These are phyloP conservation scores for Kwoniella mangroviensis DNA, from an alignment of 768 basidiomycete genomes.

Conservation along the genomic window DNA sequence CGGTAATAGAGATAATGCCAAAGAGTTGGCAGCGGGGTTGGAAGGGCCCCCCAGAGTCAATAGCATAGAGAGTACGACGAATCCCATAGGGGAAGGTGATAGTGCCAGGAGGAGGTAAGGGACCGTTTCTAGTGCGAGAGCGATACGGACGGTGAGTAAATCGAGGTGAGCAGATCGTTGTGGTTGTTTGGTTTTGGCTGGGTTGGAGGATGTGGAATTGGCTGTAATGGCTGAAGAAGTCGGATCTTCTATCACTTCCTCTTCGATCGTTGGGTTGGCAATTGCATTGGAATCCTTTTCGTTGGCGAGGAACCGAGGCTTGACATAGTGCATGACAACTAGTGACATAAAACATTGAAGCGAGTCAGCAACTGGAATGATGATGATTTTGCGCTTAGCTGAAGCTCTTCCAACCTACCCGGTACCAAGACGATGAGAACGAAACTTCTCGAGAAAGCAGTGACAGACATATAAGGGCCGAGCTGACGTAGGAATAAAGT, in stretches of 20 bases:
- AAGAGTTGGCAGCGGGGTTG: slow-evolving; percentile 70
- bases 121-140: slow-evolving; percentile 65
- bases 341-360: too few species aligned
- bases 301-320: slow-evolving; percentile 38
- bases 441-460: slow-evolving; percentile 39
- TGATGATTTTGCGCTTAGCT: too few species aligned
- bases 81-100: slow-evolving; percentile 62
- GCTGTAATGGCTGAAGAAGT: slow-evolving; percentile 8
- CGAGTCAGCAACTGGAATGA: too few species aligned
- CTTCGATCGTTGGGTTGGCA: neutral
- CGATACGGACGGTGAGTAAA: slow-evolving; percentile 69
- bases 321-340: slow-evolving; percentile 48
- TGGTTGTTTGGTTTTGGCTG: neutral
- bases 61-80: slow-evolving; percentile 63
- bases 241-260: neutral
- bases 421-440: slow-evolving; percentile 50
- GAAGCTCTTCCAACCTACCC: too few species aligned
- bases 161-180: slow-evolving; percentile 63
- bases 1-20: slow-evolving; percentile 68
- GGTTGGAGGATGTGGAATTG: neutral
- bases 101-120: slow-evolving; percentile 64
- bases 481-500: too few species aligned
- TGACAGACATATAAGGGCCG: slow-evolving; percentile 53
- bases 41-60: slow-evolving; percentile 69
- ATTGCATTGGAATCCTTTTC: neutral